phyloP scores from a whole-genome alignment of 345 rosid genomes.

The Odontarrhena argentea region DNA sequence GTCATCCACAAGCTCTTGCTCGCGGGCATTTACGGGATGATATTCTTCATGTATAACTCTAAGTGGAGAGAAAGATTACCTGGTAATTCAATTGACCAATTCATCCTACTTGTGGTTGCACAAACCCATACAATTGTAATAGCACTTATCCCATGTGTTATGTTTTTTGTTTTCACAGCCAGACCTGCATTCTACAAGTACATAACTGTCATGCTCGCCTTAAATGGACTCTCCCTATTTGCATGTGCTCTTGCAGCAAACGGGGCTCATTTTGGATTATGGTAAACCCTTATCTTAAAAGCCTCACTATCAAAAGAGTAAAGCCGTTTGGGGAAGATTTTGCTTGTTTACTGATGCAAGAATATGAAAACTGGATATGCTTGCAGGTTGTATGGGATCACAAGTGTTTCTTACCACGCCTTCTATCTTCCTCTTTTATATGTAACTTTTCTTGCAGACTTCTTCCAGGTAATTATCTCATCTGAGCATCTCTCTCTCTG shows the following conservation, averaged over 20 bases:
- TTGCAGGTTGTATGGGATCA: slow-evolving; percentile 74
- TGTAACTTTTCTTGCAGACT: slow-evolving; percentile 81
- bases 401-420: slow-evolving; percentile 79
- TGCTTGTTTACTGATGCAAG: neutral
- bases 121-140: slow-evolving; percentile 8
- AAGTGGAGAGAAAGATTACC: slow-evolving; percentile 95
- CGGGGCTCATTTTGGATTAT: slow-evolving; percentile 74
- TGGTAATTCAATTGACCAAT: slow-evolving; percentile 47
- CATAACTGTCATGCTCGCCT: slow-evolving; percentile 62
- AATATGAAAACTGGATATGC: slow-evolving; percentile 2
- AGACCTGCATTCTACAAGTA: slow-evolving; percentile 95
- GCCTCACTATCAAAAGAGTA: neutral
- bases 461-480: slow-evolving; percentile 67
- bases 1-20: slow-evolving; percentile 82
- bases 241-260: slow-evolving; percentile 71
- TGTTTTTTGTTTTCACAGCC: slow-evolving; percentile 53
- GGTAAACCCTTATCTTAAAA: slow-evolving; percentile 51
- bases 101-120: slow-evolving; percentile 20
- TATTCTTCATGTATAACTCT: slow-evolving; percentile 85
- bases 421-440: slow-evolving; percentile 87
- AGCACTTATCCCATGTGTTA: slow-evolving; percentile 26
- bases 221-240: slow-evolving; percentile 69
- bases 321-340: neutral
- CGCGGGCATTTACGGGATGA: slow-evolving; percentile 71
- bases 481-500: neutral